These are phyloP conservation scores for Monosporascus sp. DNA, from an alignment of 2,329 filamentous ascomycete species.

Conservation along the genomic window DNA sequence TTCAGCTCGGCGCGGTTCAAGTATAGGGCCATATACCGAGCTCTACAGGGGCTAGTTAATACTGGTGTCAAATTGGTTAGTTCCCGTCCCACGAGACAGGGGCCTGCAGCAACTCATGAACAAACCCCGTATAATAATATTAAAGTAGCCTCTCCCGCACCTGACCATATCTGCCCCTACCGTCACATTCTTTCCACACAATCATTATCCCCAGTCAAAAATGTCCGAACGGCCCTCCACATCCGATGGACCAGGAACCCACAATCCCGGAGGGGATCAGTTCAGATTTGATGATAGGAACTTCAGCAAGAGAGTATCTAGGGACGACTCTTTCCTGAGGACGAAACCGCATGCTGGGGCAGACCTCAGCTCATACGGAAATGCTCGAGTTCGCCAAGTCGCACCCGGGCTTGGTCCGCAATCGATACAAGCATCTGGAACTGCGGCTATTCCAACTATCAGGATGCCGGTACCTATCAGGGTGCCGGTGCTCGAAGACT, in stretches of 20 bases:
- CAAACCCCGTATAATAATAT: not conserved
- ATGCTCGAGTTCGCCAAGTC: conserved; percentile 35
- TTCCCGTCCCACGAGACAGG: not conserved
- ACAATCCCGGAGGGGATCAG: conserved; percentile 20
- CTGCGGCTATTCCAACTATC: conserved; percentile 26
- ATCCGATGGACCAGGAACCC: conserved; percentile 31
- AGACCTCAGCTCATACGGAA: conserved; percentile 33
- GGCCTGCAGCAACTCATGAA: not conserved
- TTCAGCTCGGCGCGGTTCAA: not conserved
- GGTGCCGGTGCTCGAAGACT: conserved; percentile 36
- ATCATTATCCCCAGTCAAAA: conserved; percentile 1
- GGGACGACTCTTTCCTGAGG: conserved; percentile 35
- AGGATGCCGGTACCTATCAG: conserved; percentile 37
- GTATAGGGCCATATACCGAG: not conserved
- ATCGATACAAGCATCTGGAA: conserved; percentile 22
- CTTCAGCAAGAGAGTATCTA: conserved; percentile 40
- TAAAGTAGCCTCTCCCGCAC: conserved; percentile 1
- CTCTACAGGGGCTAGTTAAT: not conserved
- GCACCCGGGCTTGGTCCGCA: conserved; percentile 38
- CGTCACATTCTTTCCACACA: conserved; percentile 19
- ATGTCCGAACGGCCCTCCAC: conserved; percentile 37
- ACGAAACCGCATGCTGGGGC: conserved; percentile 24
- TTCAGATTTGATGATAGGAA: conserved; percentile 15
- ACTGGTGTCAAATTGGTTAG: not conserved
- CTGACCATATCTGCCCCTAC: conserved; percentile 17